Evolutionary conservation across 768 basidiomycete genomes (phyloP), one percentile per base, ranked within the genome.

Genomic region (Calvatia gigantea): DNA sequence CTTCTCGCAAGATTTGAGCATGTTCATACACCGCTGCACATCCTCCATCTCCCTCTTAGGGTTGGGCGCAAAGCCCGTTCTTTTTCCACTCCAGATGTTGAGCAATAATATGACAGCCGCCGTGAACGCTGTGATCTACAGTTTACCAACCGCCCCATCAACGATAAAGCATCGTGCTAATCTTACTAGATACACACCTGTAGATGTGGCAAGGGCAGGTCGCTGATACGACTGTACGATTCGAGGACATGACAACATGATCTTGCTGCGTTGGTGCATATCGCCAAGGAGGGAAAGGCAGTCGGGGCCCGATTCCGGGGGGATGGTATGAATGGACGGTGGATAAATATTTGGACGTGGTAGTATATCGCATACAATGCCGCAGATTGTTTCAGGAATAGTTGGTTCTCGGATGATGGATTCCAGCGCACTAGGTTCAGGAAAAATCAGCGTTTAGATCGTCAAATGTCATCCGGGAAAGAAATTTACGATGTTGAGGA

Each of bases 211-310:
- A 73, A 46, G 2, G 73, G 73, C 32, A 73, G 57, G 4, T 63
- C 55, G 25, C 69, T 64, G 9, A 72, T 67, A 56, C 64, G 68
- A 45, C 75, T 70, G 58, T 74, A 72, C 49, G 70, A 58, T 69
- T 91, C 89, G 17, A 88, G 67, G 27, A 94, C 78, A 64, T 87
- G 88, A 35, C 80, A 81, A 56, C 81, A 86, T 1, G 88, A 89
- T 6, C 89, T 76, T 1, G 92, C 88, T 0, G 92, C 85, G 58
- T 92, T 93, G n/a, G 86, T 84, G 67, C 91, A 93, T 51, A 94
- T 92, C 0, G 89, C 88, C 29, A 93, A 73, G 0, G 90, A 63
- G 72, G 87, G 85, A 47, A 85, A 77, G 0, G 69, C 64, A 1
- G 67, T 57, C 4, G 70, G 65, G 7, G 61, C 60, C 8, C 68